Evolutionary conservation across 2,329 filamentous ascomycete genomes (phyloP).

Genomic region (Aureobasidium sp.): DNA sequence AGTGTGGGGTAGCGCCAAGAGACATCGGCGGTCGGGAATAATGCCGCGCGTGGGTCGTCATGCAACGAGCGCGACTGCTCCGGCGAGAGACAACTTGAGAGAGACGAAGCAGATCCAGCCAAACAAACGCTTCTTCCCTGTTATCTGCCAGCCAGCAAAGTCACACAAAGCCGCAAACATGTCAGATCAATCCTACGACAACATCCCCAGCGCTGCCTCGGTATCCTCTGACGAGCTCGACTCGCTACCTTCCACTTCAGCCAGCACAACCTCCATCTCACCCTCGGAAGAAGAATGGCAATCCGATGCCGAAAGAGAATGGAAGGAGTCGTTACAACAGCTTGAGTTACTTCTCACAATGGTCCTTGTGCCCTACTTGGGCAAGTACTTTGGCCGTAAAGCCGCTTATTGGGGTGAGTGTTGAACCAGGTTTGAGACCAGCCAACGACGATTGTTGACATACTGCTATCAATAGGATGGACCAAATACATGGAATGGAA

Average conservation of each 20-base stretch:
- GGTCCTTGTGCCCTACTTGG: constrained; percentile 87
- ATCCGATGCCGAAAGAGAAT: constrained; percentile 87
- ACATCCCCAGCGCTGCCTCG: constrained; percentile 27
- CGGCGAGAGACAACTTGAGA: neutral
- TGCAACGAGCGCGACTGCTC: neutral
- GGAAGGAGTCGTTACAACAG: constrained; percentile 90
- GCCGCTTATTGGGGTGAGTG: constrained; percentile 91
- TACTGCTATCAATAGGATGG: constrained; percentile 59
- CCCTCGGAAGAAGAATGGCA: constrained; percentile 46
- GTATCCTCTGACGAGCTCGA: constrained; percentile 35
- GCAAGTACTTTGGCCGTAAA: constrained; percentile 90
- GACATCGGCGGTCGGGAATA: neutral
- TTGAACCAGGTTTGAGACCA: too few relatives aligned
- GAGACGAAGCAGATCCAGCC: neutral
- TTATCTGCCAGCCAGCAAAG: too few relatives aligned
- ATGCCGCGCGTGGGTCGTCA: neutral
- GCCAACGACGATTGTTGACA: constrained; percentile 17
- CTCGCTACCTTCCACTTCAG: constrained; percentile 45
- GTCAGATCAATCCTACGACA: constrained; percentile 41
- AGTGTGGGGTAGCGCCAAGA: neutral
- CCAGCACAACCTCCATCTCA: constrained; percentile 42
- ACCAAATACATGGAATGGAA: constrained; percentile 91
- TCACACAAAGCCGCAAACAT: constrained; percentile 17
- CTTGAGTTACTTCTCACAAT: constrained; percentile 87
- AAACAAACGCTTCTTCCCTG: neutral